phyloP scores from a whole-genome alignment of 1,139 yeast genomes.

The Candida glucosophila region DNA sequence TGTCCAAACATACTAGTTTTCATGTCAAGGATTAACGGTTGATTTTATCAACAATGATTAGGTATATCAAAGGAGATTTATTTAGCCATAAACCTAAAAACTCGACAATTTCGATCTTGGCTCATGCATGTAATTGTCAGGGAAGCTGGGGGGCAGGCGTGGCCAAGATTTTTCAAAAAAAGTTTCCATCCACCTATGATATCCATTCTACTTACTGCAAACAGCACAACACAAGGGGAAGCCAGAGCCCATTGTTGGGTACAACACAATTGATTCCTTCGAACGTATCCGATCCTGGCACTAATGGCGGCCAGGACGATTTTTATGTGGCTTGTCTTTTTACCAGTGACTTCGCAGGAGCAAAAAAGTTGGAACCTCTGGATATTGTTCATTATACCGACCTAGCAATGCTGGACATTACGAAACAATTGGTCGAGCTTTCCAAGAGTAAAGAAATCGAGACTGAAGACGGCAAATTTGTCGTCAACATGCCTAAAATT shows the following conservation, averaged over 20 bases:
- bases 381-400: conserved; percentile 43
- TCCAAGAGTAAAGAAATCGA: conserved; percentile 8
- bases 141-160: conserved; percentile 88
- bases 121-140: conserved; percentile 73
- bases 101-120: conserved; percentile 31
- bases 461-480: conserved; percentile 9
- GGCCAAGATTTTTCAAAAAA: conserved; percentile 42
- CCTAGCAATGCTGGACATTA: conserved; percentile 38
- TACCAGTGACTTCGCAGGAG: conserved; percentile 46
- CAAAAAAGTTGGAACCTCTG: conserved; percentile 14
- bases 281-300: conserved; percentile 17
- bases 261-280: conserved; percentile 41
- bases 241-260: no score
- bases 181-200: conserved; percentile 45
- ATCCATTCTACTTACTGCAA: conserved; percentile 42
- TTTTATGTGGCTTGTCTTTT: conserved; percentile 60
- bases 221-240: conserved; percentile 9
- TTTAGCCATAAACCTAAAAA: conserved; percentile 31
- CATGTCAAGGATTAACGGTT: no score
- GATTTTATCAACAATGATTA: conserved; percentile 17
- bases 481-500: conserved; percentile 63
- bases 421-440: conserved; percentile 23
- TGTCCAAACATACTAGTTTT: no score
- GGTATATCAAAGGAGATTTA: conserved; percentile 55
- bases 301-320: conserved; percentile 14